Conservation (phyloP, 2,329 filamentous ascomycete species). For the Neophaeococcomyces mojaviensis region DNA sequence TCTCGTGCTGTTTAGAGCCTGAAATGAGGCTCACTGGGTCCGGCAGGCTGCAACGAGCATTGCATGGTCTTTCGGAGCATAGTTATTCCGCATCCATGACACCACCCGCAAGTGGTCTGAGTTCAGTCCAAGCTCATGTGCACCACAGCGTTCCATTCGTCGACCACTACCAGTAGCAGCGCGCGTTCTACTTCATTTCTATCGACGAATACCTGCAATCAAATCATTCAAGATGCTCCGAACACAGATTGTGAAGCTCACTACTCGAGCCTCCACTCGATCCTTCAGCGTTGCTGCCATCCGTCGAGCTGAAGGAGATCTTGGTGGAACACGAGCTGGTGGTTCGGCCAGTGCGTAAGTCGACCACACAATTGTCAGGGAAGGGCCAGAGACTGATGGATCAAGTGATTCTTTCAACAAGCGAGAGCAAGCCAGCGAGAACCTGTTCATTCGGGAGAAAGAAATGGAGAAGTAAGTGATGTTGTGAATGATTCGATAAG, state of each 20-base stretch:
- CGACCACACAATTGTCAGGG: conserved; percentile 18
- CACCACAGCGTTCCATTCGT: not conserved
- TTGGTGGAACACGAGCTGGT: conserved; percentile 42
- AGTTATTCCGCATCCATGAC: too few species aligned
- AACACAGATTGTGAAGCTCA: conserved; percentile 52
- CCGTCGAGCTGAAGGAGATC: conserved; percentile 63
- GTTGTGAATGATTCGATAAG: not conserved
- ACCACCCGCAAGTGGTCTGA: too few species aligned
- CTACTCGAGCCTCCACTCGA: conserved; percentile 41
- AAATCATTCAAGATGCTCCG: conserved; percentile 54
- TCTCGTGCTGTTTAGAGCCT: not conserved
- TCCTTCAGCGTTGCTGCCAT: conserved; percentile 58
- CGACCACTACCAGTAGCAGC: not conserved
- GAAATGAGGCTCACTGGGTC: not conserved
- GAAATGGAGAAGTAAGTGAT: conserved; percentile 70
- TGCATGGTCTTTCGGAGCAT: too few species aligned
- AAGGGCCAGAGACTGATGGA: not conserved
- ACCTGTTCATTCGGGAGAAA: conserved; percentile 74
- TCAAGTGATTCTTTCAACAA: conserved; percentile 81
- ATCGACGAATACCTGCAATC: conserved; percentile 7
- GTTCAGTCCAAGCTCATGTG: too few species aligned
- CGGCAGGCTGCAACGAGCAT: too few species aligned
- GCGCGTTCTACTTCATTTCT: not conserved
- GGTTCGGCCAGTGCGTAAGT: conserved; percentile 33
- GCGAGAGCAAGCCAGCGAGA: conserved; percentile 81